These are phyloP conservation scores for Phlyctochytrium planicorne DNA, from an alignment of 192 early-diverging fungal genomes.

Conservation along the genomic window DNA sequence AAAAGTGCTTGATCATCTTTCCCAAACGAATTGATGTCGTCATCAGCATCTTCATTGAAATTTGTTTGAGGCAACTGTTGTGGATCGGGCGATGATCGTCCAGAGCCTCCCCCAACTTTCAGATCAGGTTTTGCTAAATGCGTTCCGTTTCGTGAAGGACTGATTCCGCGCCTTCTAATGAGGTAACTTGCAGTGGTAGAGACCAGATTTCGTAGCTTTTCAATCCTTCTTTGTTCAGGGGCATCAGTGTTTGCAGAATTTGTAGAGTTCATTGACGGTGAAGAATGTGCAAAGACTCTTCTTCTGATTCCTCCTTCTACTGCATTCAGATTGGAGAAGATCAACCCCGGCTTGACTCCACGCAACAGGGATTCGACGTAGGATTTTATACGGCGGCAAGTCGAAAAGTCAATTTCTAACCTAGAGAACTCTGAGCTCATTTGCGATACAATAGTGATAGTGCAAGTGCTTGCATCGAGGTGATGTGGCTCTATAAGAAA, in stretches of 20 bases:
- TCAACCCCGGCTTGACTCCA: background rate
- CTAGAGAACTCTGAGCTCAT: constrained; percentile 34
- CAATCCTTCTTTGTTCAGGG: constrained; percentile 19
- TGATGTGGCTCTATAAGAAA: constrained; percentile 39
- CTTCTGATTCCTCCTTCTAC: constrained; percentile 3
- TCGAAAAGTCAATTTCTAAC: constrained; percentile 39
- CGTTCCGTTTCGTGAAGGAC: too few species aligned
- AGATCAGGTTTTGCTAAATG: too few species aligned
- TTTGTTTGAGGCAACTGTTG: too few species aligned
- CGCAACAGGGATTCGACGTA: constrained; percentile 52
- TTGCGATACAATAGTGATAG: constrained; percentile 45
- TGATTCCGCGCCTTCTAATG: too few species aligned
- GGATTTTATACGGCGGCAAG: constrained; percentile 40
- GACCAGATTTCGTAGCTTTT: constrained; percentile 28
- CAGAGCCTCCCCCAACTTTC: too few species aligned
- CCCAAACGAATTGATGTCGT: too few species aligned
- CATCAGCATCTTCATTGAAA: too few species aligned
- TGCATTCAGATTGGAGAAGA: background rate
- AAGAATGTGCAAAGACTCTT: constrained; percentile 4
- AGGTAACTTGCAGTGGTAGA: constrained; percentile 24
- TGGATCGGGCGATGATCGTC: too few species aligned
- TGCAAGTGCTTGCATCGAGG: constrained; percentile 16
- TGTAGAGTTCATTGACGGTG: background rate
- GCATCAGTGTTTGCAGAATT: background rate
- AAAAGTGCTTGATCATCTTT: too few species aligned